These are phyloP conservation scores for Artemisia tridentata DNA, from an alignment of 129 eudicot species.

Conservation along the genomic window DNA sequence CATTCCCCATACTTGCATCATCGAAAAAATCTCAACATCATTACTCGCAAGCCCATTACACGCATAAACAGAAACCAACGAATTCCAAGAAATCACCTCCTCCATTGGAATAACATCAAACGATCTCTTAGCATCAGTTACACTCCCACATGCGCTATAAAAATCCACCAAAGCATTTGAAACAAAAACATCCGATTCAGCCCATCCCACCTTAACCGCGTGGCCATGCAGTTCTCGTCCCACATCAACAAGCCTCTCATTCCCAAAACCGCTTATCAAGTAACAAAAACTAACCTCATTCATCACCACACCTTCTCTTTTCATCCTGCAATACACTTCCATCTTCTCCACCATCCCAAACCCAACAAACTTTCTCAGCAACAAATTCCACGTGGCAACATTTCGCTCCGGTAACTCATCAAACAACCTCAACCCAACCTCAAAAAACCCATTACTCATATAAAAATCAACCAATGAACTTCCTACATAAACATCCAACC, in stretches of 20 bases:
- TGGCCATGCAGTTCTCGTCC: conserved; percentile 61
- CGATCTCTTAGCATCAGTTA: conserved; percentile 47
- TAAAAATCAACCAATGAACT: conserved; percentile 69
- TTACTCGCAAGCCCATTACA: conserved; percentile 34
- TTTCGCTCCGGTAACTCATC: conserved; percentile 53
- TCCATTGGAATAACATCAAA: conserved; percentile 53
- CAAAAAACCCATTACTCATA: conserved; percentile 44
- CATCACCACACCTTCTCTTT: conserved; percentile 36
- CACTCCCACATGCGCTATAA: conserved; percentile 68
- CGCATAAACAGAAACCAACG: conserved; percentile 54
- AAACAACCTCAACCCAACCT: conserved; percentile 56
- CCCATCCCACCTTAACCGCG: conserved; percentile 66
- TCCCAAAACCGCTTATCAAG: conserved; percentile 51
- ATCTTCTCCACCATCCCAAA: conserved; percentile 45
- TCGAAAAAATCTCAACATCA: conserved; percentile 42
- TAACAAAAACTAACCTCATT: conserved; percentile 63
- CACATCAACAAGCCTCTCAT: conserved; percentile 39
- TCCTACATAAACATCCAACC: conserved; percentile 49
- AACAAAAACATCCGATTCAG: conserved; percentile 52
- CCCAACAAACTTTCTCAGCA: conserved; percentile 51
- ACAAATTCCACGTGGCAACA: conserved; percentile 65
- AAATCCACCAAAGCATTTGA: conserved; percentile 76
- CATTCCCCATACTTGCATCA: conserved; percentile 63
- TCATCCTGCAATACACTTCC: conserved; percentile 42
- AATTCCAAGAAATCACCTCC: conserved; percentile 77